Percentiles rank a stretch among this genome's conserved stretches.
Conservation (phyloP, 345 rosid species). For the Microthlaspi erraticum region DNA sequence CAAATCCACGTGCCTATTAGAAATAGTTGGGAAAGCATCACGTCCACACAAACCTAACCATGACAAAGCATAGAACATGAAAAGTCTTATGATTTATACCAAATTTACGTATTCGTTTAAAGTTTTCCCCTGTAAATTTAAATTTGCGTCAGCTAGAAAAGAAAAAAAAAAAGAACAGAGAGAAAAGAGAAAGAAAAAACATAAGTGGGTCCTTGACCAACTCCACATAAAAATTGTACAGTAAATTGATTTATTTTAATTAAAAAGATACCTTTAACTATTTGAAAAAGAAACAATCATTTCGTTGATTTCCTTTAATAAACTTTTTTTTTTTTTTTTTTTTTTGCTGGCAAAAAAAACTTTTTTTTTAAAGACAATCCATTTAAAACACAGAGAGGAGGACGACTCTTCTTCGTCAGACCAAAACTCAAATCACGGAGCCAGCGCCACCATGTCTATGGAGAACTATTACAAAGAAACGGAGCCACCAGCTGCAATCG, state of each 20-base stretch:
- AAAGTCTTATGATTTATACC: slow-evolving; percentile 8
- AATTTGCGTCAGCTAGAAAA: neutral
- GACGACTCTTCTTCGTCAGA: slow-evolving; percentile 36
- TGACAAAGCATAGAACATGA: slow-evolving; percentile 1
- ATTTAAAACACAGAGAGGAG: neutral
- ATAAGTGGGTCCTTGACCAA: slow-evolving; percentile 34
- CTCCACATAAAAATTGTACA: slow-evolving; percentile 28
- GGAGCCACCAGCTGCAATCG: slow-evolving; percentile 24
- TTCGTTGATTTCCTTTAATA: slow-evolving; percentile 16
- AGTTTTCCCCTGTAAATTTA: neutral
- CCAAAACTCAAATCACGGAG: slow-evolving; percentile 28
- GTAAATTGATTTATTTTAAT: slow-evolving; percentile 13
- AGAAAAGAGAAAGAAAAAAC: neutral
- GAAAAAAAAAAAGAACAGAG: too few species aligned
- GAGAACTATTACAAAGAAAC: slow-evolving; percentile 36
- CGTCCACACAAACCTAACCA: slow-evolving; percentile 41
- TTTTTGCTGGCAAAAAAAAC: too few species aligned
- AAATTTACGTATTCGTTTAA: neutral
- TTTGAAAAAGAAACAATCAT: slow-evolving; percentile 9
- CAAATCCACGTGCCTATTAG: slow-evolving; percentile 25
- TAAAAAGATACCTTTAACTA: slow-evolving; percentile 6
- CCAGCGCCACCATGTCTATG: neutral
- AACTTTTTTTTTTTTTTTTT: too few species aligned
- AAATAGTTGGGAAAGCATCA: slow-evolving; percentile 29
- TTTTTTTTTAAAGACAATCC: slow-evolving; percentile 23